A percentile compares a stretch with the other conserved stretches of the same genome.
Evolutionary conservation across 1,139 yeast species (phyloP).

Genomic region (Suhomyces bolitotheri): DNA sequence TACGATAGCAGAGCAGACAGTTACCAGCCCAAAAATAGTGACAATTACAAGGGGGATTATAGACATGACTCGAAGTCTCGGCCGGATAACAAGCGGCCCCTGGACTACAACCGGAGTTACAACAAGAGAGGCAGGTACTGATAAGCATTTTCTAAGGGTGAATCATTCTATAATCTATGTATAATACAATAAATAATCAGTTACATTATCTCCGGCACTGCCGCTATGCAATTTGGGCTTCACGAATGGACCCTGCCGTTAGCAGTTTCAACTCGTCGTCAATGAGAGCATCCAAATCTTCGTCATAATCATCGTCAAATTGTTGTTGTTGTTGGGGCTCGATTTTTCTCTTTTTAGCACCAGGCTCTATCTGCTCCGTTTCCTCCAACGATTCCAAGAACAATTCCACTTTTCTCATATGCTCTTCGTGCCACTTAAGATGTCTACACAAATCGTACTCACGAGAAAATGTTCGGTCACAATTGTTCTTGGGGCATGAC

Average conservation of each 20-base stretch:
- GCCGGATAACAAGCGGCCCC: slow-evolving; percentile 32
- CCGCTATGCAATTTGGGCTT: slow-evolving; percentile 1
- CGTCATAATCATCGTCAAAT: slow-evolving; percentile 9
- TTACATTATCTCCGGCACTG: no score
- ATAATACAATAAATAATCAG: slow-evolving; percentile 1
- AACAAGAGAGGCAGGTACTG: slow-evolving; percentile 37
- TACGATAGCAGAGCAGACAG: slow-evolving; percentile 11
- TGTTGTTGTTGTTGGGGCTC: neutral
- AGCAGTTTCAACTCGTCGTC: slow-evolving; percentile 32
- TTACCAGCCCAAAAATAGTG: slow-evolving; percentile 9
- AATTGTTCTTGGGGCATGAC: slow-evolving; percentile 47
- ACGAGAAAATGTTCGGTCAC: slow-evolving; percentile 48
- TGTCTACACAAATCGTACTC: slow-evolving; percentile 55
- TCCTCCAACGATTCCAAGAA: slow-evolving; percentile 32
- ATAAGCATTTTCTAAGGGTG: neutral
- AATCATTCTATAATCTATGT: neutral
- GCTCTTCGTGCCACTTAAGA: slow-evolving; percentile 53
- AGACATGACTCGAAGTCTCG: slow-evolving; percentile 11
- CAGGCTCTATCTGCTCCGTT: slow-evolving; percentile 7
- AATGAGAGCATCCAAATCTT: slow-evolving; percentile 31
- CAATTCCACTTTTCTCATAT: slow-evolving; percentile 32
- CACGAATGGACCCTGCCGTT: slow-evolving; percentile 18
- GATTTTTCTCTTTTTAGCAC: slow-evolving; percentile 2
- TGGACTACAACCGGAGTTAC: slow-evolving; percentile 30
- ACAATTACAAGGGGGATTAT: slow-evolving; percentile 7